Evolutionary conservation across 768 basidiomycete species (phyloP), one percentile per base, ranked within the genome.

Genomic region (Mycena amicta): DNA sequence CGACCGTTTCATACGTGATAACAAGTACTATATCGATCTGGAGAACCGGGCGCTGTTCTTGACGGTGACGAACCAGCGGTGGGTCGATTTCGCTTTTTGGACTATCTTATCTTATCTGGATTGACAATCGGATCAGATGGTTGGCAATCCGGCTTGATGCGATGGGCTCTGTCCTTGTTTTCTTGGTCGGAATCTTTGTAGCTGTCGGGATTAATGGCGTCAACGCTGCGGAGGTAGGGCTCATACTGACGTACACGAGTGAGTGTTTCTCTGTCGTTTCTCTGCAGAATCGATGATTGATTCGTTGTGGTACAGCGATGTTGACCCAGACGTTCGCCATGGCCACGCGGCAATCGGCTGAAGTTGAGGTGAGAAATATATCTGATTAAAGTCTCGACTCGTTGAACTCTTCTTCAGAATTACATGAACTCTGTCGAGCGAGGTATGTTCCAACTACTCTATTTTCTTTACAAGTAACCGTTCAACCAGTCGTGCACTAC

Each of bases 221-320:
- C 56, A 83, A 77, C 30, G 80, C 92, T 0, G 83, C 88, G 0
- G 80, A 88, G 64, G 85, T 87, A 50, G 92, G 90, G 62, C 73
- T 93, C 23, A 83, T 88, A 18, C 72, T 93, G 23, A 88, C 88
- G 0, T 90, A 87, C 57, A 82, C 81, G 1, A 84, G 83, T 84
- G 51, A 51, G 78, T 64, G 22, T 22, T 12, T 43, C 6, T 43
- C 6, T n/a, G n/a, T n/a, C n/a, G n/a, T n/a, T n/a, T n/a, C 37
- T 39, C 37, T 11, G 37, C 12, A 11, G 11, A n/a, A 11, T 39
- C 37, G n/a, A 11, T 39, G 37, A 39, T 39, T n/a, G n/a, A 11
- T 11, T n/a, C 12, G 16, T 4, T 22, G 5, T 12, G 29, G 25
- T 55, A 8, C 31, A 83, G 83, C 82, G 3, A 72, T 74, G 4